Evolutionary conservation across 2,329 filamentous ascomycete species (phyloP).

Genomic region (Cladobotryum mycophilum): DNA sequence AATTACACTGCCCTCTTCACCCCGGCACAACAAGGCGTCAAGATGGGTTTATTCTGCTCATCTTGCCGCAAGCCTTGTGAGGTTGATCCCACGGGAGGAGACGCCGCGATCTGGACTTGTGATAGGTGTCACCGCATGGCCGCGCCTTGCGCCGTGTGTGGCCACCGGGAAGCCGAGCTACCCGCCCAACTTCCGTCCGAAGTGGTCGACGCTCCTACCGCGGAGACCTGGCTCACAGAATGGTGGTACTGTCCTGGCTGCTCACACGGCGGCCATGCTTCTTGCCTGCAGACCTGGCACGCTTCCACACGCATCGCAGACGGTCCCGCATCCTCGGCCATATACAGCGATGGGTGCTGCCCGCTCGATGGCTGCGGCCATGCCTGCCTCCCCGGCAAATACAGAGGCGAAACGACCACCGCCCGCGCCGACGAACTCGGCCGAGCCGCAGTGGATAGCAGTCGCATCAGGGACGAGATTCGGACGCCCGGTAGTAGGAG

Average conservation of each 20-base stretch:
- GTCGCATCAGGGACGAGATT: constrained; percentile 21
- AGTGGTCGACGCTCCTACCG: constrained; percentile 18
- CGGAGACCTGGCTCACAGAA: constrained; percentile 28
- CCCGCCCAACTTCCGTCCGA: constrained; percentile 32
- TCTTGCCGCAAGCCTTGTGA: constrained; percentile 52
- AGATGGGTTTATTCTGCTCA: constrained; percentile 48
- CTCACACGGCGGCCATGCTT: constrained; percentile 55
- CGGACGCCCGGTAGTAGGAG: constrained; percentile 20
- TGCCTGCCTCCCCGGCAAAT: constrained; percentile 53
- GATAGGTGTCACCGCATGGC: constrained; percentile 48
- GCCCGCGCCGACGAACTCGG: constrained; percentile 47
- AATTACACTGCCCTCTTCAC: constrained; percentile 49
- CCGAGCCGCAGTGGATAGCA: constrained; percentile 39
- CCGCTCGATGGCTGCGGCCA: constrained; percentile 61
- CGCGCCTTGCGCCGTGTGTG: constrained; percentile 54
- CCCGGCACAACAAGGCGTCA: constrained; percentile 48
- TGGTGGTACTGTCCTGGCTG: constrained; percentile 63
- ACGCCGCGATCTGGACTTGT: constrained; percentile 50
- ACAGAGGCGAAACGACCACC: constrained; percentile 42
- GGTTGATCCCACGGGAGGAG: constrained; percentile 38
- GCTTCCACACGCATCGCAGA: constrained; percentile 25
- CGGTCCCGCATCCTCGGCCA: constrained; percentile 16
- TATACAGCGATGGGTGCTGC: constrained; percentile 51
- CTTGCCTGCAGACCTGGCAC: constrained; percentile 56
- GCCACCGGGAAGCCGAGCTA: constrained; percentile 44